Evolutionary conservation across 225 moss, liverwort and hornwort species (phyloP), one percentile per base, ranked within the genome.

Genomic region (Polytrichum formosum): DNA sequence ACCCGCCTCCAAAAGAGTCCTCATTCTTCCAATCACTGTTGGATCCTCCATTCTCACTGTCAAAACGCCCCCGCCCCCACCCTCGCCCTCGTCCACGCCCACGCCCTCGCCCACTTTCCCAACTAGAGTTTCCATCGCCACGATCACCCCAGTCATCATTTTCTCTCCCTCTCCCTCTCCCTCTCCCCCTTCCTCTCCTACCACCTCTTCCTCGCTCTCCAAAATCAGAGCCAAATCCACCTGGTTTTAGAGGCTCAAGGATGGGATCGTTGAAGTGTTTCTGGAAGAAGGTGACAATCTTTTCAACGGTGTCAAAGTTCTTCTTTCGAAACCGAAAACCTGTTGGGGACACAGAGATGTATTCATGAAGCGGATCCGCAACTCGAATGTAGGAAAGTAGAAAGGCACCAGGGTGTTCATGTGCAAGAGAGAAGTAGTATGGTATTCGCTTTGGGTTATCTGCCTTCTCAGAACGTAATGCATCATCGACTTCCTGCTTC

Each of bases 381-480:
- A 87, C 90, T 71, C 90, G 91, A 46, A 98, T 93, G 56, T 92
- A 98, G 18, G 94, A 92, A 63, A 98, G 87, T 89, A 91, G 87
- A 75, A 94, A 94, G 55, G 94, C 98, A 69, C 98, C 94, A 20
- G 98, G 92, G 79, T 98, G 92, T 66, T 98, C 94, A 65, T 90
- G 90, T 55, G 94, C 91, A 23, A 98, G 78, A 26, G 98, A 98
- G 68, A 98, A 88, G 63, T 88, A 98, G 53, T 94, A 98, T 0
- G 94, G 94, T 72, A 98, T 98, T 16, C 91, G 83, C 78, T 82
- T 88, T 6, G 98, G 94, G 66, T 90, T 98, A 56, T 82, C 84
- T 6, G 78, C 83, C 77, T 89, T 98, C 70, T 94, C 86, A 27
- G 74, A 75, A 30, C 92, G 88, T 60, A 98, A 77, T 26, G 85